Evolutionary conservation across 208 protist genomes (phyloP), one percentile per base, ranked within the genome.

Genomic region (Vickermania spadyakhi): DNA sequence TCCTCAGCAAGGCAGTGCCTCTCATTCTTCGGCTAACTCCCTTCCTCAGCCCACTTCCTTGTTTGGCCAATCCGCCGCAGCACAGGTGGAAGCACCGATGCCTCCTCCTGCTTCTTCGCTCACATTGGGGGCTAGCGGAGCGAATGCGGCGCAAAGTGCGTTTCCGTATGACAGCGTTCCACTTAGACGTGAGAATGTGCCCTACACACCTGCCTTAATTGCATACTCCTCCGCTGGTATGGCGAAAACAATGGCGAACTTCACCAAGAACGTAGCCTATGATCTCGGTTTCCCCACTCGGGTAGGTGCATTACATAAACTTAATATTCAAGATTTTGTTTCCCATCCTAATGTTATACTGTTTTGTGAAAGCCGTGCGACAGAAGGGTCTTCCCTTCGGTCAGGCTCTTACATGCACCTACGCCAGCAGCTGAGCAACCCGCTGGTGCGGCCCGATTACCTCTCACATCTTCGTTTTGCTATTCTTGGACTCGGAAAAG

Each of bases 171-270:
- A 74, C 26, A 31, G 58, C 2, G 54, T 77, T 0, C 70, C 73
- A n/a, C 63, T 80, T 13, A 41, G 56, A 60, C 63, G 52, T 23
- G 63, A 68, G 13, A 66, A 69, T 18, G 67, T 69, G 21, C 55
- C 28, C 21, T 29, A 25, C 52, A 72, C 68, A 0, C 64, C 66
- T 1, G 36, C 80, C 11, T 50, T 62, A 2, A 63, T 84, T 13
- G 28, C 80, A 13, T 84, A 84, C 71, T 67, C 73, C 36, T 77
- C 77, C 2, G 56, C 77, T 4, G 73, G 73, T 7, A 80, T 84
- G 73, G 59, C 77, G 21, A 77, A 72, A 61, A 75, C 77, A 29
- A 70, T 84, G 41, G 77, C 73, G 3, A 23, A 57, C 25, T 60
- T 71, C 42, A 64, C 73, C n/a, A 55, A 54, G 49, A 56, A 51